Conservation (phyloP, 2,329 filamentous ascomycete species). For the Rutstroemia sp. region DNA sequence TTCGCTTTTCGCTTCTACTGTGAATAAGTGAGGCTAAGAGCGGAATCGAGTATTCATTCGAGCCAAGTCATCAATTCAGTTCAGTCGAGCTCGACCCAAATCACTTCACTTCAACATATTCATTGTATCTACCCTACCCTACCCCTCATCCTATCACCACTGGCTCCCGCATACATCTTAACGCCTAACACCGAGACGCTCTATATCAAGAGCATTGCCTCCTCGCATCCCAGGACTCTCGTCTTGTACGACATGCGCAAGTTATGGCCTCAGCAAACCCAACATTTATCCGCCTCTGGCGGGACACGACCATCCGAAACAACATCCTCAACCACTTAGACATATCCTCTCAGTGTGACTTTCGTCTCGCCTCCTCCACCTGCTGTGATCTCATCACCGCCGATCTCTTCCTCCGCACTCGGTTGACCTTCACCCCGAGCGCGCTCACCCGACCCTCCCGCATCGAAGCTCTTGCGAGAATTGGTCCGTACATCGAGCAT, state of each 20-base stretch:
- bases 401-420: conserved; percentile 60
- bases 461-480: conserved; percentile 65
- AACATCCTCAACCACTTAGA: conserved; percentile 25
- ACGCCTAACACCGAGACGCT: not conserved
- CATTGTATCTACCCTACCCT: too few species aligned
- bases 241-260: conserved; percentile 25
- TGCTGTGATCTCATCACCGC: conserved; percentile 64
- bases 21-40: too few species aligned
- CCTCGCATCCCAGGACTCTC: not conserved
- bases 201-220: not conserved
- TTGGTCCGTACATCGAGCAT: conserved; percentile 72
- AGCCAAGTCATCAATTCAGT: too few species aligned
- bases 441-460: conserved; percentile 69
- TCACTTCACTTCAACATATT: too few species aligned
- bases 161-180: not conserved
- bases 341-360: conserved; percentile 37
- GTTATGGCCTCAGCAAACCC: conserved; percentile 28
- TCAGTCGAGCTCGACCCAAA: too few species aligned
- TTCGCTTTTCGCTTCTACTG: too few species aligned
- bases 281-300: conserved; percentile 29
- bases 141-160: not conserved
- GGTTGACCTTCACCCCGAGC: conserved; percentile 63
- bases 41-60: too few species aligned
- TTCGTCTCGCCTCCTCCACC: conserved; percentile 62
- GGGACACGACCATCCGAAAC: conserved; percentile 24